Conservation (phyloP, 176 grass and related monocot genomes). For the Triticum aestivum region IWGSC_CS_RefSeq_v2.1 NC_057813.1:337463329-337463828, state of each 20-base stretch:
- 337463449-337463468: slow-evolving; percentile 92
- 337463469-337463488: slow-evolving; percentile 94
- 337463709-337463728: slow-evolving; percentile 59
- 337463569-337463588: slow-evolving; percentile 16
- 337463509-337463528: slow-evolving; percentile 74
- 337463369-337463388: slow-evolving; percentile 98
- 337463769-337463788: background rate
- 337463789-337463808: background rate
- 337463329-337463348: slow-evolving; percentile 96
- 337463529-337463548: slow-evolving; percentile 31
- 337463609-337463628: slow-evolving; percentile 85
- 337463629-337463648: slow-evolving; percentile 99
- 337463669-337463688: slow-evolving; percentile 76
- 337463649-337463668: slow-evolving; percentile 87
- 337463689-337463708: slow-evolving; percentile 92
- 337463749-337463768: background rate
- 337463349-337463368: slow-evolving; percentile 99
- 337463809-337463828: background rate
- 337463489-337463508: slow-evolving; percentile 74
- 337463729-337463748: background rate
- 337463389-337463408: slow-evolving; percentile 99
- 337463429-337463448: slow-evolving; percentile 94
- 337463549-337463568: slow-evolving; percentile 27
- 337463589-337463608: slow-evolving; percentile 65
- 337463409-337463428: slow-evolving; percentile 94